Evolutionary conservation across 2,329 filamentous ascomycete genomes (phyloP), one percentile per base, ranked within the genome.

Genomic region (Diaporthe sp.): DNA sequence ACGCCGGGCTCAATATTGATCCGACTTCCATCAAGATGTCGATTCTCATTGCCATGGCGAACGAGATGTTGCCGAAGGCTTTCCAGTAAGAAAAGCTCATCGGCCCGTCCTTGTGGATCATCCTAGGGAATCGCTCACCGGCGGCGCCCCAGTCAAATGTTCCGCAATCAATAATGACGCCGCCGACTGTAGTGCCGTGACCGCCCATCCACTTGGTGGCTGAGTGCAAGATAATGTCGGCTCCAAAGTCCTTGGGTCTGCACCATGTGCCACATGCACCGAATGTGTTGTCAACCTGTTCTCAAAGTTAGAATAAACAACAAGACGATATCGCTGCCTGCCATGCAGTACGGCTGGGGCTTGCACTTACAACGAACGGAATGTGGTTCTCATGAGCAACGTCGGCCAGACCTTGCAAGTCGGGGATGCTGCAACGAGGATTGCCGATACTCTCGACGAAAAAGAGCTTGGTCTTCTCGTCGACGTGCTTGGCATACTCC

Each of bases 131-230:
- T 28, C 96, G 93, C 79, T 91, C 90, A 61, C 88, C 93, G 83
- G 98, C 86, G 85, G 93, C 93, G 79, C 94, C 95, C 96, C 96
- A 98, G 88, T 98, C 94, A 82, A 98, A 98, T 83, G 95, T 97
- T 80, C 96, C 96, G 79, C 93, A 91, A 86, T 98, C 96, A 78
- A 98, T 88, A 44, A 98, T 90, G 58, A 98, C 90, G 77, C 96
- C 96, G 75, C 90, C 96, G 79, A 98, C 94, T 37, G 96, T 98
- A 55, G 96, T 98, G 76, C 96, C 96, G 85, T 98, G 96, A 59
- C 96, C 96, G 75, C 96, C 96, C 78, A 98, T 98, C 96, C 96
- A 98, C 86, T 98, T 98, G 75, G 96, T 98, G 12, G 95, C 95
- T 53, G 94, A 97, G 89, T 98, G 95, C 31, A 98, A 94, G 72